Percentiles rank a stretch among this genome's conserved stretches.
Conservation (phyloP, 2,329 filamentous ascomycete genomes). For the Fusarium floridanum region DNA sequence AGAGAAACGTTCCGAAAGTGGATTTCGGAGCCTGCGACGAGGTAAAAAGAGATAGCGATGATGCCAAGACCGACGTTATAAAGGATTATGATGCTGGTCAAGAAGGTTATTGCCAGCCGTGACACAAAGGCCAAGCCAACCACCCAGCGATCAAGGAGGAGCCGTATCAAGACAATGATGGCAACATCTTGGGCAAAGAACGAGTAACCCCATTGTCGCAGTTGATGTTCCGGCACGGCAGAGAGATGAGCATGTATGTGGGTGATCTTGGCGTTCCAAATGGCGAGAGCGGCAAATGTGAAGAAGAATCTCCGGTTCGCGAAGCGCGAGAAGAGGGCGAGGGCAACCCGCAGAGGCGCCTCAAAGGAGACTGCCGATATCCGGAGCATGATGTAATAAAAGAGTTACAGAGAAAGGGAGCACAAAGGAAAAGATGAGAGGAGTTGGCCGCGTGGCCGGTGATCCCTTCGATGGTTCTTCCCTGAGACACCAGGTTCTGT, state of each 20-base stretch:
- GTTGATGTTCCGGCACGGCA: constrained; percentile 38
- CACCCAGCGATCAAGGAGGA: constrained; percentile 48
- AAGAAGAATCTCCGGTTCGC: constrained; percentile 50
- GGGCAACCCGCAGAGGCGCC: constrained; percentile 7
- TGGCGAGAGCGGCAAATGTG: constrained; percentile 47
- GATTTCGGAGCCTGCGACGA: constrained; percentile 50
- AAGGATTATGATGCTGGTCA: constrained; percentile 28
- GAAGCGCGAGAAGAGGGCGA: constrained; percentile 35
- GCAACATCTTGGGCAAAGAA: constrained; percentile 53
- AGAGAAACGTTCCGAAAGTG: constrained; percentile 52
- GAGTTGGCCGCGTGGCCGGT: neutral
- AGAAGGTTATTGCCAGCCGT: constrained; percentile 20
- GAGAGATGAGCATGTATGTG: constrained; percentile 50
- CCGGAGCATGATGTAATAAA: constrained; percentile 19
- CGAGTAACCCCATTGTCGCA: constrained; percentile 43
- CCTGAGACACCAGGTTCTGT: neutral
- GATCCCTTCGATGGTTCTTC: neutral
- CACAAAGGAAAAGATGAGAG: constrained; percentile 65
- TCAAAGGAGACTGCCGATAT: constrained; percentile 4
- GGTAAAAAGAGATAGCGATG: constrained; percentile 49
- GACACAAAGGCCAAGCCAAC: constrained; percentile 17
- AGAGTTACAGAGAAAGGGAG: neutral
- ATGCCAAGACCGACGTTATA: constrained; percentile 25
- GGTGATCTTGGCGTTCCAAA: constrained; percentile 49
- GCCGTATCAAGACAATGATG: constrained; percentile 48